A percentile compares a stretch with the other conserved stretches of the same genome.
Conservation (phyloP, 352 stramenopile species). For the Phytopythium chamaehyphon region DNA sequence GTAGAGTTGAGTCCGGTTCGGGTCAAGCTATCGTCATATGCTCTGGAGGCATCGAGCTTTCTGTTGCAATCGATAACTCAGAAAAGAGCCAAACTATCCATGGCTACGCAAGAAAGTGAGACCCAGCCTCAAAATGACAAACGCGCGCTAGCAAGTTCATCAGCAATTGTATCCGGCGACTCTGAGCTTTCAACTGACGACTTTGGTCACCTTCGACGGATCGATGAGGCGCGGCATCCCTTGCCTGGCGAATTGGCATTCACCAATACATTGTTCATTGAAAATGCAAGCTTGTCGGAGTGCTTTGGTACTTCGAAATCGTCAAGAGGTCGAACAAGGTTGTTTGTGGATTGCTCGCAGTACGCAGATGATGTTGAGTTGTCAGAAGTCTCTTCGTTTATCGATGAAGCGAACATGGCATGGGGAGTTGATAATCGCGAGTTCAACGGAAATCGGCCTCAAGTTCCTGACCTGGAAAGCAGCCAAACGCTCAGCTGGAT, state of each 20-base stretch:
- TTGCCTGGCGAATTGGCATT: slow-evolving; percentile 63
- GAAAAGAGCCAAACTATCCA: too few species aligned
- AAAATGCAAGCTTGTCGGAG: slow-evolving; percentile 34
- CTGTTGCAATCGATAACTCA: background rate
- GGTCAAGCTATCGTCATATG: slow-evolving; percentile 47
- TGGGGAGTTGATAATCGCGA: slow-evolving; percentile 33
- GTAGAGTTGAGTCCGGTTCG: slow-evolving; percentile 37
- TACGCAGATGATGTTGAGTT: slow-evolving; percentile 26
- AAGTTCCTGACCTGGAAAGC: slow-evolving; percentile 19
- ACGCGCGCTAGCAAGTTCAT: too few species aligned
- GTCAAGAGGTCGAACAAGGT: background rate
- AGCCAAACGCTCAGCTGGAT: slow-evolving; percentile 70
- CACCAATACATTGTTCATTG: slow-evolving; percentile 56
- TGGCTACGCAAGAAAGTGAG: too few species aligned
- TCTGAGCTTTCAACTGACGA: slow-evolving; percentile 29
- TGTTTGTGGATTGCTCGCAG: slow-evolving; percentile 13
- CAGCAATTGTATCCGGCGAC: background rate
- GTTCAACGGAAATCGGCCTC: slow-evolving; percentile 11
- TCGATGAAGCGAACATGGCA: slow-evolving; percentile 52
- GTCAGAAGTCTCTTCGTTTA: slow-evolving; percentile 32
- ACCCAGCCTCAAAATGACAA: too few species aligned
- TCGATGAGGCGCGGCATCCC: slow-evolving; percentile 43
- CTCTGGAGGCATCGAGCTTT: slow-evolving; percentile 13
- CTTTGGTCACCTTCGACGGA: slow-evolving; percentile 49
- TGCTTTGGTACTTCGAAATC: too few species aligned